Evolutionary conservation across 345 rosid genomes (phyloP).

Genomic region (Anastatica hierochuntica): DNA sequence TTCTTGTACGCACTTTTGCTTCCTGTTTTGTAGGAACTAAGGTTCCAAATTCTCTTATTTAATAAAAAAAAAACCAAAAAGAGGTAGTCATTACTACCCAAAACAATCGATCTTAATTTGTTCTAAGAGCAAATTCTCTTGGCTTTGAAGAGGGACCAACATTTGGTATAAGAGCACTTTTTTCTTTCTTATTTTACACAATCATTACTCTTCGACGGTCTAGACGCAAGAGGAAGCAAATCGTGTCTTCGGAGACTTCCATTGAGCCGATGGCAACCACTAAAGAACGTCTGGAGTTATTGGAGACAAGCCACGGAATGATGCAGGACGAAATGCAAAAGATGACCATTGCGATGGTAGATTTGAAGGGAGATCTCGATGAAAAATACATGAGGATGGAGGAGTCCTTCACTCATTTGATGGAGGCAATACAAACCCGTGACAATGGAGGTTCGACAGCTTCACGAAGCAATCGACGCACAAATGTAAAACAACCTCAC

Average conservation of each 20-base stretch:
- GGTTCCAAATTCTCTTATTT: no score
- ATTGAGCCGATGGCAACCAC: not conserved
- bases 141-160: no score
- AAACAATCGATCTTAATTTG: no score
- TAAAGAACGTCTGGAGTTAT: not conserved
- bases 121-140: no score
- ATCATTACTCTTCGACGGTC: not conserved
- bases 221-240: not conserved
- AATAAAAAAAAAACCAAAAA: no score
- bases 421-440: not conserved
- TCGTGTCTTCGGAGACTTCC: not conserved
- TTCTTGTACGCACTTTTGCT: no score
- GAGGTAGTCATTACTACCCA: no score
- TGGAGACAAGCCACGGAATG: not conserved
- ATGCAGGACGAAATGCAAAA: not conserved
- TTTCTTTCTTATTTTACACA: no score
- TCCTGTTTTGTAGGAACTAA: no score
- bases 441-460: not conserved
- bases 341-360: not conserved
- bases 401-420: not conserved
- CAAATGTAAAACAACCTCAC: not conserved
- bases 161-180: no score
- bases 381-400: not conserved
- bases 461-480: not conserved
- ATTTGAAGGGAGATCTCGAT: not conserved